Conservation (phyloP, 1,284 basidiomycete genomes). For the Cutaneotrichosporon cutaneum region DNA sequence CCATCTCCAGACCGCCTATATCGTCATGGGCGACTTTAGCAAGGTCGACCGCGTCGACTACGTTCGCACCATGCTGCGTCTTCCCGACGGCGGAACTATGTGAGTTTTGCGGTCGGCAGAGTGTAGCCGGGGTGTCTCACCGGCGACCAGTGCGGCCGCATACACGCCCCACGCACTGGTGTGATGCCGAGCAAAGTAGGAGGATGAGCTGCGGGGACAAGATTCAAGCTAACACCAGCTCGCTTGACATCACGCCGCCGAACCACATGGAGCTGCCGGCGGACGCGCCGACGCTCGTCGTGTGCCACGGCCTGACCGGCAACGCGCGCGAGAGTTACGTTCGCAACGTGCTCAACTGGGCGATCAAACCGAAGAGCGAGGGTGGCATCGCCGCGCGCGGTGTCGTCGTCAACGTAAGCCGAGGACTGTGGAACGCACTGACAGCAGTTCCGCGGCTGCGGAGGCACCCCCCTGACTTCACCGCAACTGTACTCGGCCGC, state of each 20-base stretch:
- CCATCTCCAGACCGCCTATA: slow-evolving; percentile 55
- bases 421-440: slow-evolving; percentile 6
- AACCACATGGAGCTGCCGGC: slow-evolving; percentile 58
- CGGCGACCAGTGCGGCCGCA: background rate
- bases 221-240: slow-evolving; percentile 60
- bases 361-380: slow-evolving; percentile 62
- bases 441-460: slow-evolving; percentile 76
- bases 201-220: too few relatives aligned
- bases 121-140: background rate
- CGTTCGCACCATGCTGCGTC: slow-evolving; percentile 62
- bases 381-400: slow-evolving; percentile 84
- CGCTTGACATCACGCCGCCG: slow-evolving; percentile 55
- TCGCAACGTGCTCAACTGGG: slow-evolving; percentile 70
- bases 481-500: slow-evolving; percentile 77
- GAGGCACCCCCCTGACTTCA: slow-evolving; percentile 69
- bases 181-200: too few relatives aligned
- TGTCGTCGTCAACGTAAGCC: slow-evolving; percentile 69
- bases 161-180: too few relatives aligned
- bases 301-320: slow-evolving; percentile 79
- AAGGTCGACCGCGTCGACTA: slow-evolving; percentile 69
- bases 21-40: slow-evolving; percentile 61
- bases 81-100: slow-evolving; percentile 71
- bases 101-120: slow-evolving; percentile 49
- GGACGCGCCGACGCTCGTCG: slow-evolving; percentile 74
- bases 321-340: slow-evolving; percentile 89